These are phyloP conservation scores for Grosmannia clavigera DNA, from an alignment of 2,329 filamentous ascomycete species.

Conservation along the genomic window DNA sequence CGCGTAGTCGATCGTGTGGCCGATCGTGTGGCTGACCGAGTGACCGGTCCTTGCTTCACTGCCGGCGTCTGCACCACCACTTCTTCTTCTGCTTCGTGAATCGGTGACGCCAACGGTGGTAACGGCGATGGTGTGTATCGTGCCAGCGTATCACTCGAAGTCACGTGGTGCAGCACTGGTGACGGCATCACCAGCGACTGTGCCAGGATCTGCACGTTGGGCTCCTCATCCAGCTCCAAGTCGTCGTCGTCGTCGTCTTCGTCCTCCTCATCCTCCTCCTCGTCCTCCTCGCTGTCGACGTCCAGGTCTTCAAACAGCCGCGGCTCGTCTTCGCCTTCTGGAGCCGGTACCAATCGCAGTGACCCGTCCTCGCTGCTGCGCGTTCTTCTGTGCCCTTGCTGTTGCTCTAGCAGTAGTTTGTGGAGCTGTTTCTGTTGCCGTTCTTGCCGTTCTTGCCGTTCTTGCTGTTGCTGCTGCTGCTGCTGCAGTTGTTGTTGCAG, in stretches of 20 bases:
- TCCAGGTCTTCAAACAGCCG: slow-evolving; percentile 15
- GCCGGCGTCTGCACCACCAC: not conserved
- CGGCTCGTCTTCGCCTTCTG: slow-evolving; percentile 14
- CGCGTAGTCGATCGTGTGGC: too few relatives aligned
- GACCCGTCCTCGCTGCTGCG: not conserved
- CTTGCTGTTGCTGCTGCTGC: too few relatives aligned
- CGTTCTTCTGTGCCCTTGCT: not conserved
- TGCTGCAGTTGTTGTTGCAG: too few relatives aligned
- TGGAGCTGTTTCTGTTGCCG: too few relatives aligned
- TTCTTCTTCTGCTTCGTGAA: not conserved
- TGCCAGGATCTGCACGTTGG: slow-evolving; percentile 32
- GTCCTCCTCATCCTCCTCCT: slow-evolving; percentile 10
- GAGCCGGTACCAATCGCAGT: not conserved
- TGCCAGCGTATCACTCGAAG: slow-evolving; percentile 23
- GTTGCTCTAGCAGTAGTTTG: too few relatives aligned
- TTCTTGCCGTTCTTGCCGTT: too few relatives aligned
- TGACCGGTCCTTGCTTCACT: not conserved
- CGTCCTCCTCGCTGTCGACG: slow-evolving; percentile 14
- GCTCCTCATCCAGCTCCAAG: slow-evolving; percentile 27
- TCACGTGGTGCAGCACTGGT: not conserved
- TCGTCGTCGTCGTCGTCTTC: slow-evolving; percentile 32
- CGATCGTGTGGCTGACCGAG: not conserved
- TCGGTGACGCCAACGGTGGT: not conserved
- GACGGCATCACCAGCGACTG: slow-evolving; percentile 24
- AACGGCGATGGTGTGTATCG: not conserved